Conservation (phyloP, 2,329 filamentous ascomycete genomes). For the Monosporascus sp. region DNA sequence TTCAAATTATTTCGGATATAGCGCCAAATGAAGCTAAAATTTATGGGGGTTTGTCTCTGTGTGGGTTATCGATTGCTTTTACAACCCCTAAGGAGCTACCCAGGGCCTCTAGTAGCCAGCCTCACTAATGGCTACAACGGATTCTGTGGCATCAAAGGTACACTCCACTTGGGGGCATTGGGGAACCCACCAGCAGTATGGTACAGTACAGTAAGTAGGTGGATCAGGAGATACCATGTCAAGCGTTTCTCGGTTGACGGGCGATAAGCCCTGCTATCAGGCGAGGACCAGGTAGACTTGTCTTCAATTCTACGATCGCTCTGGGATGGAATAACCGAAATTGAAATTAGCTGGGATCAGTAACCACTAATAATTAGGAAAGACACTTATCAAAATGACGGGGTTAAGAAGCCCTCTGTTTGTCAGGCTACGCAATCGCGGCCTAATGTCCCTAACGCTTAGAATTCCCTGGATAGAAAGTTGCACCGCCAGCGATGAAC, state of each 20-base stretch:
- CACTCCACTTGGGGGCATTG: conserved; percentile 3
- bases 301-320: conserved; percentile 11
- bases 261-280: conserved; percentile 6
- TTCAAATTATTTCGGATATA: no score
- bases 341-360: no score
- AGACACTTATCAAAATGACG: conserved; percentile 12
- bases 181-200: conserved; percentile 4
- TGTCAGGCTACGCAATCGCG: conserved; percentile 4
- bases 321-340: conserved; percentile 1
- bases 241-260: not conserved
- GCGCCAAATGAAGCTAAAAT: no score
- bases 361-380: not conserved
- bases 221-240: not conserved
- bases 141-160: conserved; percentile 1
- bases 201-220: conserved; percentile 1
- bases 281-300: conserved; percentile 10
- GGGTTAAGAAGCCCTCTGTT: conserved; percentile 5
- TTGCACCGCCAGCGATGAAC: conserved; percentile 10
- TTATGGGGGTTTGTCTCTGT: not conserved
- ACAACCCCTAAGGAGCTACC: conserved; percentile 2
- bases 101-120: conserved; percentile 3
- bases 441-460: conserved; percentile 1
- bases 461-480: conserved; percentile 5
- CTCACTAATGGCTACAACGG: conserved; percentile 2
- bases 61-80: conserved; percentile 1